Base-by-base conservation (phyloP, 2,329 filamentous ascomycete genomes). In the Sphaerulina populicola region DNA sequence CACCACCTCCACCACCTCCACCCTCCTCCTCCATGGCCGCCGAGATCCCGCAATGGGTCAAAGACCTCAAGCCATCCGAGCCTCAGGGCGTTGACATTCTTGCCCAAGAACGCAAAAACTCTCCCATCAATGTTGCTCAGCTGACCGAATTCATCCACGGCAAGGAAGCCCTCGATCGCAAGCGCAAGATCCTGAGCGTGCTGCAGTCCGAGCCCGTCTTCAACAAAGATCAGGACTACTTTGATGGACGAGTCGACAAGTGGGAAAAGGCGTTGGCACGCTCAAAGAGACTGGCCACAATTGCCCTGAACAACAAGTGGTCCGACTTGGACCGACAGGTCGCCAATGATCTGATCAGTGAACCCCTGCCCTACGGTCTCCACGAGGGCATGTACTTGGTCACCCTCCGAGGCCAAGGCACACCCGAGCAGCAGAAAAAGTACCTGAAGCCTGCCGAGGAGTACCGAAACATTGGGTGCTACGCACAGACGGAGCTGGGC, bases 401-500 rank as follows among this genome's bases (percentile, higher is more conserved):
- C 39, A 88, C 85, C 0, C 73, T 88, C 30, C 74, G 77, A 27
- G 83, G 85, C 59, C 86, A 89, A 71, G 80, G 81, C 27, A 86
- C 80, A 4, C 77, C 83, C 0, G 83, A 85, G 64, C 86, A 90
- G 66, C 81, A 85, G 61, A 80, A 85, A 66, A 73, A 81, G 51
- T 90, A 86, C 72, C 75, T 88, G 31, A 78, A 85, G 64, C 78
- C 74, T 35, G 85, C 85, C 1, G 73, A 80, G 58, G 77, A 77
- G 38, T 88, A 88, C 69, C 74, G 87, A 64, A 79, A 81, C 61
- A 85, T 88, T 58, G 86, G 86, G 47, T 89, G 85, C 63, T 90
- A 90, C 62, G 85, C 85, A 6, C 86, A 90, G 69, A 90, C 86
- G 0, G 86, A 90, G 68, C 72, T 90, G 37, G 86, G 86, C 14